Percentiles rank a stretch among this genome's conserved stretches.
These are phyloP conservation scores for Metschnikowia koreensis DNA, from an alignment of 805 yeast species.

Conservation along the genomic window DNA sequence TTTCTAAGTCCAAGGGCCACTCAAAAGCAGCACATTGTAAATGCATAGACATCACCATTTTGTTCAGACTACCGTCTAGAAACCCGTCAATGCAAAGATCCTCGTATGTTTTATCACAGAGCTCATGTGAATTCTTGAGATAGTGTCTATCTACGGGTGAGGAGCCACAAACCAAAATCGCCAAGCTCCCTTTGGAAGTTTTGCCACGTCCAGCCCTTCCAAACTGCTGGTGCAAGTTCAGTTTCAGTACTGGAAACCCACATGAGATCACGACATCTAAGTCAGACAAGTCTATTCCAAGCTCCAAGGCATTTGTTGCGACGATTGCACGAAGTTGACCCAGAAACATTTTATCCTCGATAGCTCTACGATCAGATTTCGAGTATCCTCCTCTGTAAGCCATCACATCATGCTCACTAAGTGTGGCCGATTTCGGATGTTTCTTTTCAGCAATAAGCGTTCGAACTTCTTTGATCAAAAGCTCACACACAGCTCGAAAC, in stretches of 20 bases:
- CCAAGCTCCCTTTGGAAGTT: constrained; percentile 67
- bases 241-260: constrained; percentile 86
- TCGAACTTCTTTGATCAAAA: constrained; percentile 80
- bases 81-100: constrained; percentile 41
- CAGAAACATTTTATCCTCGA: constrained; percentile 86
- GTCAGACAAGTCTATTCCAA: constrained; percentile 93
- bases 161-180: constrained; percentile 77
- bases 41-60: constrained; percentile 69
- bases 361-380: constrained; percentile 77
- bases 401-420: constrained; percentile 64
- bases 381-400: constrained; percentile 95
- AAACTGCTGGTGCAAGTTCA: constrained; percentile 90
- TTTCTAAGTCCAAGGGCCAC: constrained; percentile 54
- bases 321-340: constrained; percentile 84
- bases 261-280: constrained; percentile 89
- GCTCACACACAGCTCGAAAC: constrained; percentile 81
- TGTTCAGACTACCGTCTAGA: constrained; percentile 31
- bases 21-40: constrained; percentile 95
- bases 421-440: constrained; percentile 39
- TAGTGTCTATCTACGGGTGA: constrained; percentile 87
- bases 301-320: constrained; percentile 92
- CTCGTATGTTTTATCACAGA: constrained; percentile 45
- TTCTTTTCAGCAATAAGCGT: constrained; percentile 41
- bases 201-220: constrained; percentile 95
- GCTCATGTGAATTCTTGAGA: constrained; percentile 61